Percentiles rank a stretch among this genome's conserved stretches.
phyloP scores from a whole-genome alignment of 768 basidiomycete species.

The Candolleomyces aberdarensis region DNA sequence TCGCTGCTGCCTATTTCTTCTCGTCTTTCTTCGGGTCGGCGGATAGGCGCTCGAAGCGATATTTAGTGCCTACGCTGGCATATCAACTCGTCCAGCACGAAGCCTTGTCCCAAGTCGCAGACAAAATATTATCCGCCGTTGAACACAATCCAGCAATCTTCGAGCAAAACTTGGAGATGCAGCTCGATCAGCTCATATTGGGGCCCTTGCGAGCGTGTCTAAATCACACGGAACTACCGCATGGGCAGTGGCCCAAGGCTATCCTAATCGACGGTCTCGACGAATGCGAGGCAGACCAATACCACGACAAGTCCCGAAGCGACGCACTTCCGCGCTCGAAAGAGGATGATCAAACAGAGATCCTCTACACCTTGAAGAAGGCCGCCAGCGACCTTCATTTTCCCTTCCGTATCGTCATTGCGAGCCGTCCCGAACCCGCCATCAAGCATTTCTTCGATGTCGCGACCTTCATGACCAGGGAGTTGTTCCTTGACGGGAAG shows the following conservation, averaged over 20 bases:
- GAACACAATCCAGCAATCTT: not conserved
- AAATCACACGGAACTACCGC: not conserved
- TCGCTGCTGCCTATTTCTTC: constrained; percentile 12
- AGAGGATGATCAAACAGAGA: not conserved
- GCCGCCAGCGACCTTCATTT: not conserved
- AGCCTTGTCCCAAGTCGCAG: not conserved
- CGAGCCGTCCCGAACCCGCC: constrained; percentile 9
- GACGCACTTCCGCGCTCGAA: not conserved
- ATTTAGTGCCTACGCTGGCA: constrained; percentile 1
- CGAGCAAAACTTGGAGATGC: not conserved
- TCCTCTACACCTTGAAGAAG: constrained; percentile 1
- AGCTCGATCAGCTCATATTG: too few relatives aligned
- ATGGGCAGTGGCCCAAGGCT: not conserved
- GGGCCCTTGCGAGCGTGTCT: not conserved
- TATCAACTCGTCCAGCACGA: not conserved
- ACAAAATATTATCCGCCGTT: not conserved
- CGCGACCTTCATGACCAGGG: not conserved
- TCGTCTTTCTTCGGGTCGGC: not conserved
- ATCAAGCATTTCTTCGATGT: not conserved
- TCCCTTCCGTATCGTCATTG: constrained; percentile 4
- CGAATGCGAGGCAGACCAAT: constrained; percentile 1
- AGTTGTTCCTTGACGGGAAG: constrained; percentile 5
- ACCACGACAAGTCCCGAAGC: not conserved
- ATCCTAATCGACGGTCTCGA: constrained; percentile 12
- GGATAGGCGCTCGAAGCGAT: not conserved